Evolutionary conservation across 148 eudicot species (phyloP), one percentile per base, ranked within the genome.

Genomic region (Persicaria tinctoria): DNA sequence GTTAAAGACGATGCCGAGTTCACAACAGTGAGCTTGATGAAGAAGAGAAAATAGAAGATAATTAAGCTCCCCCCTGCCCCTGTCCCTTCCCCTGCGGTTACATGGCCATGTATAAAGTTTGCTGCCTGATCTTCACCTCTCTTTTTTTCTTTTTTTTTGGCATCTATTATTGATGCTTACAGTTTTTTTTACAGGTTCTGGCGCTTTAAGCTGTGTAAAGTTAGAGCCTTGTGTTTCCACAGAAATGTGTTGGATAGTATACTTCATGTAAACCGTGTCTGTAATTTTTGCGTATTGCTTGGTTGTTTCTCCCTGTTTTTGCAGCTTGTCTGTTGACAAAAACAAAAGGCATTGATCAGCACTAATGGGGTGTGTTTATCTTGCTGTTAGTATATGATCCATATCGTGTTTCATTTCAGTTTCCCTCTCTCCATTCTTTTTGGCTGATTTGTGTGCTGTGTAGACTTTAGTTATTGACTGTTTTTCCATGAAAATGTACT

Each of bases 1-100:
- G 69, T 87, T 62, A 85, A 85, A 79, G 98, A 93, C 59, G 98
- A 93, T 76, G 90, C 93, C n/a, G 97, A 84, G 85, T 84, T 80
- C 80, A 73, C 81, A 77, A 93, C 97, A 18, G 72, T 81, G 44
- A 41, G 55, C 62, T 87, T 82, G 51, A 48, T 84, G 79, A 89
- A 88, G 85, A 93, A 93, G 76, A 76, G 75, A 66, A 82, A 80
- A 77, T 93, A 85, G 82, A 76, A 45, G 48, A n/a, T 27, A 23
- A 23, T 23, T 23, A 23, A 32, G 41, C 41, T 32, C 41, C 41
- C 41, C 41, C 50, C 51, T 32, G 2, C 41, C 41, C 41, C 50
- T 49, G 73, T n/a, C n/a, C n/a, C n/a, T n/a, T n/a, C 51, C 73
- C 44, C 46, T 6, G 23, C 4, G 48, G n/a, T 51, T 68, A 56